Base-by-base conservation (phyloP, 1,284 basidiomycete species). In the Cystobasidium sp. region DNA sequence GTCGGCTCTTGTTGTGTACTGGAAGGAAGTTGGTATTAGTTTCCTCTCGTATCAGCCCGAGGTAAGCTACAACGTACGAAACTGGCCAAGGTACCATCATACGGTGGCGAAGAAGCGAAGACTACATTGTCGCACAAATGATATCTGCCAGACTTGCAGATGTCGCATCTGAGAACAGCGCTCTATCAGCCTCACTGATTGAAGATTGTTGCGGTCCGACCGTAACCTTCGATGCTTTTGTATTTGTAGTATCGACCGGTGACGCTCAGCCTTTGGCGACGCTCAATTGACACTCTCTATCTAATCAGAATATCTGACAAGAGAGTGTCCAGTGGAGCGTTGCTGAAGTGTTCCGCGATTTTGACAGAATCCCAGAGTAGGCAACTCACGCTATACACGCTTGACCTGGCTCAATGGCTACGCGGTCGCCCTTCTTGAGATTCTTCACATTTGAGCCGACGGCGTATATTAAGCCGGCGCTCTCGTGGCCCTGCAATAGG, bases 1-100 rank as follows among this genome's bases (percentile, higher is more conserved):
- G 81, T 92, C 89, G 16, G 86, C 87, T 24, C 91, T 90, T 75
- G 92, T 83, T 61, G 86, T 86, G 82, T 93, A 94, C 66, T 68
- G 31, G 14, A 46, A 14, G 1, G 52, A 8, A 8, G 3, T 8
- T 5, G 6, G 1, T 5, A 18, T 55, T 31, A 55, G 39, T 41
- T n/a, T 0, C 6, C 43, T 41, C 7, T 8, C 9, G n/a, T 12
- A 10, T n/a, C 53, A 6, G 37, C 5, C 20, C 37, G 20, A 18
- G 31, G 12, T 3, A 58, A n/a, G n/a, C 18, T 4, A 10, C 12
- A 6, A 43, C 66, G 20, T 44, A 68, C 66, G 18, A 44, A 95
- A 39, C 92, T 88, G 61, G 86, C 87, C 12, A 96, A 87, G 16
- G 94, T 95, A 59, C 94, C 94, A 80, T 95, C 91, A 80, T 90